Evolutionary conservation across 164 flowering plant genomes (phyloP), one percentile per base, ranked within the genome.

Genomic region (Annona cherimola): DNA sequence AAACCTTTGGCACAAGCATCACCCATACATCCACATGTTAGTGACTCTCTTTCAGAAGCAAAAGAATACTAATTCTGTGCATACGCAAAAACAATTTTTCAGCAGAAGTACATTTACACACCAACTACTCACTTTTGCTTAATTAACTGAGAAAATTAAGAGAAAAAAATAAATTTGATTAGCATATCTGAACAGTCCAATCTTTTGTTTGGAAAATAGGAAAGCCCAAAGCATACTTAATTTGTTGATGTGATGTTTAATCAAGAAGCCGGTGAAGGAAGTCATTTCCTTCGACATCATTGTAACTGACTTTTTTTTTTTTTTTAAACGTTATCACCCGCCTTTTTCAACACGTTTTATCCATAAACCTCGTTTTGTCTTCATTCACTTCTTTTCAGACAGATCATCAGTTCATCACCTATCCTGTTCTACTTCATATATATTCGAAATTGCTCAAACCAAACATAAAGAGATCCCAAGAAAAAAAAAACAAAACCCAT

Each of bases 1-100:
- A 82, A 26, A 73, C 88, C 92, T 90, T 78, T n/a, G 42, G 1
- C 42, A 61, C 14, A 11, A 50, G 9, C 57, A 40, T 65, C 68
- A 65, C n/a, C 45, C 39, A 40, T 16, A 65, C 39, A 65, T 42
- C 43, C 39, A 20, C 57, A 59, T 42, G 65, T 62, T 62, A 62
- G 35, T 39, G 12, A 62, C 65, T 20, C 42, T 8, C 35, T 5
- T 16, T 16, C 8, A 39, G 65, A 62, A 26, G 35, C 35, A 26
- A 26, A 26, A 62, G 8, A 8, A 62, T 8, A 12, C 26, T n/a
- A 62, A 62, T 62, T 9, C 3, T n/a, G 8, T 62, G 12, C 40
- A n/a, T n/a, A n/a, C 65, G 8, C 6, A 8, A 3, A n/a, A 4
- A n/a, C 39, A 4, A 1, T 8, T 26, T 26, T 11, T 61, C 26